Base-by-base conservation (phyloP, 169 alveolate genomes). In the Eimeria acervulina region DNA sequence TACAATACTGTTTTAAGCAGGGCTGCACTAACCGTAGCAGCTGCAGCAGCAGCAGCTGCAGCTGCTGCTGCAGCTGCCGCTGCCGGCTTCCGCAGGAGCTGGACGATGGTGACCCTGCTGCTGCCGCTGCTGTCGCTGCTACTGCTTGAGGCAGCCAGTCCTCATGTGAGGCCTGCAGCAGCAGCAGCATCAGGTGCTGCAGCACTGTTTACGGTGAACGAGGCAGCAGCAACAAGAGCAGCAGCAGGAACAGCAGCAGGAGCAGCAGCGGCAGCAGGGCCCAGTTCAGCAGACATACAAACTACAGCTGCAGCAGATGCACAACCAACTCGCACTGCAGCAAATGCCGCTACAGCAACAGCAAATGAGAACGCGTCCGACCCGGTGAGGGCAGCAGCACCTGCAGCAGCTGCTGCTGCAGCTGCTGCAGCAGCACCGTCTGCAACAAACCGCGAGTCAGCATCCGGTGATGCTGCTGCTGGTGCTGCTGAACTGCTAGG, bases 31-130 rank as follows among this genome's bases (percentile, higher is more conserved):
- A 51, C 59, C 21, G 7, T 17, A 12, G 59, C 76, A 66, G 28
- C 76, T 19, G 76, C 76, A 66, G 76, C 76, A 66, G 76, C 76
- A 28, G 76, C 76, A 17, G 31, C 76, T 26, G 76, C 76, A 19
- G 76, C 76, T 66, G 76, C 36, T 28, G 76, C 76, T 66, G 76
- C 76, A 19, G 76, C 76, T 66, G 76, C 36, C 31, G 76, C 76
- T 66, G 38, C 76, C 76, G 31, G 40, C 76, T 2, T 7, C 10
- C 23, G 76, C 76, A 12, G 76, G 36, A 66, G 76, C 28, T 23
- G 40, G 59, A 51, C 15, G 59, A 51, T 51, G 59, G 59, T 51
- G 0, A 51, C 7, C 59, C 59, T 51, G 59, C 15, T 51, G 59
- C 59, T 51, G 59, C 59, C 15, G 59, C 6, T 51, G 59, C 59